Conservation (phyloP, 805 yeast species). For the Starmerella apicola region DNA sequence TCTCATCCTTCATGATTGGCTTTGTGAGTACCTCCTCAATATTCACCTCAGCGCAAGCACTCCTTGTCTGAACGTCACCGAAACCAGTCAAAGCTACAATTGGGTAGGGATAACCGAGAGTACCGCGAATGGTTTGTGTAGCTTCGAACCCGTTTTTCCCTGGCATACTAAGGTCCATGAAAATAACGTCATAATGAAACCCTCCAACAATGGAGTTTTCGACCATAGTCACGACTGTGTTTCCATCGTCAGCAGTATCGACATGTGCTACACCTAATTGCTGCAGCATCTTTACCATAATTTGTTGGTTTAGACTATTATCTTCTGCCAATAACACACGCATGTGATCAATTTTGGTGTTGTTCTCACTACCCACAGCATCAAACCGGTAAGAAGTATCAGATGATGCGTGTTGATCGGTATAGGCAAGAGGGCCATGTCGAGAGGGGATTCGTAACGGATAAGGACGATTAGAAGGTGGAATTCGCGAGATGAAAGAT, state of each 20-base stretch:
- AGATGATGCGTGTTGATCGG: too few species aligned
- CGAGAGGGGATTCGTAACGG: too few species aligned
- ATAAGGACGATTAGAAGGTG: too few species aligned
- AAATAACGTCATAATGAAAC: slow-evolving; percentile 28
- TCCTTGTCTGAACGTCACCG: slow-evolving; percentile 79
- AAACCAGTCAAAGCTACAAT: slow-evolving; percentile 89
- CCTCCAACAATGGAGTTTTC: slow-evolving; percentile 33
- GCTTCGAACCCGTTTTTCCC: slow-evolving; percentile 26
- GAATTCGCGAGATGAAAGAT: too few species aligned
- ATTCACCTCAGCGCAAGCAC: slow-evolving; percentile 66
- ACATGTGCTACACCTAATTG: slow-evolving; percentile 63
- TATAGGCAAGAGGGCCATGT: too few species aligned
- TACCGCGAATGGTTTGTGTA: slow-evolving; percentile 44
- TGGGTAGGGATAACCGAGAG: slow-evolving; percentile 53
- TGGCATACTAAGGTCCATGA: slow-evolving; percentile 28
- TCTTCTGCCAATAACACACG: slow-evolving; percentile 75
- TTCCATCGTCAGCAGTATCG: slow-evolving; percentile 77
- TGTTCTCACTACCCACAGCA: too few species aligned
- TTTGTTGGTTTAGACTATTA: slow-evolving; percentile 83
- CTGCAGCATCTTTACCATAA: slow-evolving; percentile 70
- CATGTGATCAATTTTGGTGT: not conserved
- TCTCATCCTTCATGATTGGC: slow-evolving; percentile 47
- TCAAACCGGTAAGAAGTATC: too few species aligned
- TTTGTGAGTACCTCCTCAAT: slow-evolving; percentile 82
- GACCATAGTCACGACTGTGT: slow-evolving; percentile 64